Evolutionary conservation across 352 stramenopile species (phyloP), one percentile per base, ranked within the genome.

Genomic region (Halophytophthora batemanensis): DNA sequence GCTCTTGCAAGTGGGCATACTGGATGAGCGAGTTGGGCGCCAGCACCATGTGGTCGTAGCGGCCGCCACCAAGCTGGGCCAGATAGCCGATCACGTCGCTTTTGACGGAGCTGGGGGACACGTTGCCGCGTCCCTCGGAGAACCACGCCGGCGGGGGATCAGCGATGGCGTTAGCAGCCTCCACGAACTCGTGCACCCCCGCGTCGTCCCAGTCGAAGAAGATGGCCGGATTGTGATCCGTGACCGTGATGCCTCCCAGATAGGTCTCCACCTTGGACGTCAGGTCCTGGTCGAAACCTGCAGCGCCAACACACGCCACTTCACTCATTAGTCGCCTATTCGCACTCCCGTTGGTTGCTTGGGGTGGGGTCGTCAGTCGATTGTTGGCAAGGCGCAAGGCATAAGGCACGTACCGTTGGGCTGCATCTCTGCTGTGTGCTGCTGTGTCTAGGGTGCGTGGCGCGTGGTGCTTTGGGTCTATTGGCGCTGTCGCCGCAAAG

Each of bases 21-120:
- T 76, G 66, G 34, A 76, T 76, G 40, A 76, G 62, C 50, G 62
- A 70, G 53, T 76, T 76, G 19, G 66, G 66, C 15, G 66, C 66
- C 18, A 76, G 50, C 18, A 76, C 52, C 29, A 76, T 53, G 52
- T 63, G 61, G 11, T 64, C 66, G 21, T 56, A 76, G 19, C 59
- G 59, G 21, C 66, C 66, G 22, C 66, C 66, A 38, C 62, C 64
- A 6, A 73, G 55, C 41, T 72, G 59, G n/a, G 66, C 66, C 41
- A 76, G 49, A 49, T 73, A 76, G 38, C 33, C 45, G 34, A 76
- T 63, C 18, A 72, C 62, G 53, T 76, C 63, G 28, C 45, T 62
- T 48, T 66, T 63, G 55, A 72, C 42, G 6, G 61, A 66, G 41
- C 58, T 57, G 48, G 66, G 59, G 6, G 66, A 68, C 29, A 76